Evolutionary conservation across 768 basidiomycete genomes (phyloP).

Genomic region (Lactarius sp.): DNA sequence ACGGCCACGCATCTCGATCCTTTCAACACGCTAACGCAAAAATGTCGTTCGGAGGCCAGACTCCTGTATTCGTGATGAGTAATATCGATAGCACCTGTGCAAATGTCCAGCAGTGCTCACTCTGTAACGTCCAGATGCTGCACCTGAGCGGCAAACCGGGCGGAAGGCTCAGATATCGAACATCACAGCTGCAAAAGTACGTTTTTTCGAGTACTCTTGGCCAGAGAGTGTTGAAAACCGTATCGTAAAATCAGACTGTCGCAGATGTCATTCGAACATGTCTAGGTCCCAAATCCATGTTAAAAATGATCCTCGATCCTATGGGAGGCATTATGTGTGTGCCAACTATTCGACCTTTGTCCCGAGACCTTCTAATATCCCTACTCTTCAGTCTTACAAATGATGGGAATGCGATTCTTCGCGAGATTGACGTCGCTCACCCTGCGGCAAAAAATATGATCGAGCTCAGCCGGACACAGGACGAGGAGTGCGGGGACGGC

Average conservation of each 20-base stretch:
- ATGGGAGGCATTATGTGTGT: conserved; percentile 97
- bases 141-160: conserved; percentile 90
- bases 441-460: conserved; percentile 99
- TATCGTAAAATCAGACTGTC: conserved; percentile 59
- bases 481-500: conserved; percentile 98
- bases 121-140: conserved; percentile 57
- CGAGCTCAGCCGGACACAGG: conserved; percentile 94
- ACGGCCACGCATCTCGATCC: not conserved
- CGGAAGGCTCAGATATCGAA: conserved; percentile 96
- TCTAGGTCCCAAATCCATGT: conserved; percentile 95
- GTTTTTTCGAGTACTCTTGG: conserved; percentile 22
- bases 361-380: not conserved
- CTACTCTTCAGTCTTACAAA: conserved; percentile 70
- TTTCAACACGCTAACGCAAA: conserved; percentile 12
- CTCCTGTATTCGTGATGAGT: conserved; percentile 86
- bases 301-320: conserved; percentile 99
- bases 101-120: conserved; percentile 3
- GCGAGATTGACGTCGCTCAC: conserved; percentile 98
- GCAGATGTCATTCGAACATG: conserved; percentile 98
- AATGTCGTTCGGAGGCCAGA: conserved; percentile 46
- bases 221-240: conserved; percentile 6
- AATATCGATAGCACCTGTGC: conserved; percentile 24
- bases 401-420: conserved; percentile 97
- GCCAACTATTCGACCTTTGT: not conserved
- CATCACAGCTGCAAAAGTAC: conserved; percentile 93